Base-by-base conservation (phyloP, 2,329 filamentous ascomycete genomes). In the Colletotrichum musicola region DNA sequence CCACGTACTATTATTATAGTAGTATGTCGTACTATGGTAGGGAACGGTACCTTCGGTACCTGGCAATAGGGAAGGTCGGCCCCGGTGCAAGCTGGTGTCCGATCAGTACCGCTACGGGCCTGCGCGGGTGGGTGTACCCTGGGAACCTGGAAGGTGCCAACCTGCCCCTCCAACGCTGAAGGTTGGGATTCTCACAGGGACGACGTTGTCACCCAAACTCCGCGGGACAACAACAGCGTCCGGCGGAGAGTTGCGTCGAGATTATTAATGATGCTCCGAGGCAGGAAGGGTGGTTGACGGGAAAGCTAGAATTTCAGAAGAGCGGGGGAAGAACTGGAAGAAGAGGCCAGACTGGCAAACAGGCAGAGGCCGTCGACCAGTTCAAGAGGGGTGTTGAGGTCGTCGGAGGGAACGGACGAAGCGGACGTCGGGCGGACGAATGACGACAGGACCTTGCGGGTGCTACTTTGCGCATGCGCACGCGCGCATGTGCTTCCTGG, bases 391-490 rank as follows among this genome's bases (percentile, higher is more conserved):
- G 64, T 30, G 64, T 30, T 49, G 42, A 64, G 50, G 65, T 68
- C 65, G 55, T 35, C 30, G 65, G 65, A 68, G 54, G 54, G 65
- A 64, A 68, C 65, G 61, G 65, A 65, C 65, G 65, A 68, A 68
- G 64, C 61, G 65, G 59, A 54, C 35, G 49, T 44, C 14, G 47
- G 49, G 42, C 55, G 55, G 65, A 61, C 49, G 55, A 68, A 68
- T 68, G 62, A 68, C 65, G 65, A 63, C 55, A 65, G 25, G 46
- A 65, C 30, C 30, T 35, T 55, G 35, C 50, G 53, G 51, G 40
- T 51, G 22, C 47, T 42, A 47, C 14, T 13, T 30, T 35, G 56
- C 47, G 50, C 53, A 44, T 59, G 61, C 59, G 59, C 53, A 46
- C 35, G 46, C 18, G 22, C 22, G 22, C 47, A 35, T 35, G 30